Conservation (phyloP, 2,329 filamentous ascomycete genomes). For the Metarhizium guizhouense region DNA sequence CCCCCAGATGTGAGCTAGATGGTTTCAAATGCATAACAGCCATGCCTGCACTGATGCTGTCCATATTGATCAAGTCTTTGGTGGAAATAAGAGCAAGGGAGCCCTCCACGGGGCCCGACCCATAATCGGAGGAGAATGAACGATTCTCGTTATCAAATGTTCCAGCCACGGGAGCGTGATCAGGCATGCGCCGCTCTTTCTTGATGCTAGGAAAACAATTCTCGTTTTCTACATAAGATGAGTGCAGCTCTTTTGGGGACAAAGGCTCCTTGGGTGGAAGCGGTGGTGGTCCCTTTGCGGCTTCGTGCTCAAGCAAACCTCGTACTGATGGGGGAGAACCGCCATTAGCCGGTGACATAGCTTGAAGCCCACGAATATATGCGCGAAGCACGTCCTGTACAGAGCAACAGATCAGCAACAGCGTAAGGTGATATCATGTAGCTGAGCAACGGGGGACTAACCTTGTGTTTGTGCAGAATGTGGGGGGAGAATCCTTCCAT, state of each 20-base stretch:
- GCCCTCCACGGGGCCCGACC: conserved; percentile 20
- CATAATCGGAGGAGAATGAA: conserved; percentile 29
- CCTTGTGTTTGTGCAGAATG: conserved; percentile 48
- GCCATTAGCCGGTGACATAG: conserved; percentile 33
- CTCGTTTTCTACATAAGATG: conserved; percentile 26
- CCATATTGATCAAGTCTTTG: conserved; percentile 41
- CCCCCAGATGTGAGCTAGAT: conserved; percentile 23
- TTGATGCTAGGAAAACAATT: conserved; percentile 32
- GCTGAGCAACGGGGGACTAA: conserved; percentile 20
- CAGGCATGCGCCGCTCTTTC: conserved; percentile 26
- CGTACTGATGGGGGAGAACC: conserved; percentile 40
- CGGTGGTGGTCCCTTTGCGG: conserved; percentile 14
- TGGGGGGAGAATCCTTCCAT: conserved; percentile 49
- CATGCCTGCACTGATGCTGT: conserved; percentile 32
- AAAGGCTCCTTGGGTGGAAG: conserved; percentile 12
- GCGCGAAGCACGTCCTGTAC: conserved; percentile 47
- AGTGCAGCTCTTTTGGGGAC: conserved; percentile 27
- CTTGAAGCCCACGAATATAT: conserved; percentile 52
- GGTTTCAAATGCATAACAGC: conserved; percentile 31
- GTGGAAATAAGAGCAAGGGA: conserved; percentile 45
- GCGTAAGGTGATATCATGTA: neutral
- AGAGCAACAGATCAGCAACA: neutral
- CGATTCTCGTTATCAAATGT: conserved; percentile 18
- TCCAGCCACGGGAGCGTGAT: conserved; percentile 20
- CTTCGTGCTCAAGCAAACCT: conserved; percentile 41